Evolutionary conservation across 805 yeast species (phyloP), one percentile per base, ranked within the genome.

Genomic region (Myxozyma monticola): DNA sequence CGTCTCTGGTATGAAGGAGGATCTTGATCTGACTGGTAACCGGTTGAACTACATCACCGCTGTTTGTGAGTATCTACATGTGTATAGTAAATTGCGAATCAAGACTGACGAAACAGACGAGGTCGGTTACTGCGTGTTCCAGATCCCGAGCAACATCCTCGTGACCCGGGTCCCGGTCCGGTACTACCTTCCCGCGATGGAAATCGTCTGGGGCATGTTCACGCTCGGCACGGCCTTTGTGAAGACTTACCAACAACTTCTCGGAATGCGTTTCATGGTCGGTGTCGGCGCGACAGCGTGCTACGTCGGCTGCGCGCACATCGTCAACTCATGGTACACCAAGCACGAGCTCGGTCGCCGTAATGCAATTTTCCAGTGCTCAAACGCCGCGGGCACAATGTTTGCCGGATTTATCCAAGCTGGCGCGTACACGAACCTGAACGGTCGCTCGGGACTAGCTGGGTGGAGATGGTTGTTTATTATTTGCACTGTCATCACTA

Each of bases 381-480:
- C 87, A 37, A 86, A 81, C 60, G 78, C 76, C 52, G 68, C 84
- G 25, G 89, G 86, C 12, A 69, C 76, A 21, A 70, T 83, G 54
- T 78, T 85, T 17, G 74, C 85, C 1, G 85, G 87, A 43, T 76
- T 80, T 54, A 68, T 84, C 37, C 83, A 82, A 58, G 77, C 83
- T 17, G 78, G 81, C 8, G 74, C 81, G 21, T 74, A 69, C 47
- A 60, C 70, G 21, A 59, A 66, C 33, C 64, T 83, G 56, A 67
- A 73, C 46, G 85, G 84, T 26, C 67, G 62, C 12, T 61, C 67
- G 12, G 80, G 80, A 1, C 57, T 60, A 7, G 51, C 55, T 72
- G 82, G 52, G 9, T 83, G 88, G 88, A 75, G 81, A 70, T 84
- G 88, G 88, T 78, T 81, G 60, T 84, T 81, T 61, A 77, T 84